Conservation (phyloP, 768 basidiomycete species). For the Suillus cothurnatus region DNA sequence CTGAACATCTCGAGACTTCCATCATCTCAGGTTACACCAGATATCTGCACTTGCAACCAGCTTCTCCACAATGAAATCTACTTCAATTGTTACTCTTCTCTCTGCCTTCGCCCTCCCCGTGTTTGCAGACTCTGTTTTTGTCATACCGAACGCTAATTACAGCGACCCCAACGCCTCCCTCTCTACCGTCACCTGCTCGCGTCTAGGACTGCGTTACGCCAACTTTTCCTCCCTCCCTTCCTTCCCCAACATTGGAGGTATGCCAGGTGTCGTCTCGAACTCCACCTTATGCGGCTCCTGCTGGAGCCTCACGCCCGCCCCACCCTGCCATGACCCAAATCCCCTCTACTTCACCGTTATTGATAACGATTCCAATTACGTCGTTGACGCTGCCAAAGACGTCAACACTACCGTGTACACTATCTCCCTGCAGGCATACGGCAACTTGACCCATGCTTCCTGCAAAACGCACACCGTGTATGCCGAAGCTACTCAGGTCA, state of each 20-base stretch:
- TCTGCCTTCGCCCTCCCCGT: slow-evolving; percentile 6
- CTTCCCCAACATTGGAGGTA: slow-evolving; percentile 10
- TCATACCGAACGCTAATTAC: slow-evolving; percentile 5
- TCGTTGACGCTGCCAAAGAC: neutral
- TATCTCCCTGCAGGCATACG: slow-evolving; percentile 2
- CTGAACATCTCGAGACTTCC: neutral
- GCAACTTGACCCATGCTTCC: neutral
- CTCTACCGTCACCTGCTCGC: slow-evolving; percentile 20
- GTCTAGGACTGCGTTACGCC: slow-evolving; percentile 13
- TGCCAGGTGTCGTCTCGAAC: slow-evolving; percentile 7
- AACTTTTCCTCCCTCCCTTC: slow-evolving; percentile 16
- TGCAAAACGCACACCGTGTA: neutral
- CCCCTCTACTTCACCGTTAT: slow-evolving; percentile 5
- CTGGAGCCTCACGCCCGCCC: slow-evolving; percentile 3
- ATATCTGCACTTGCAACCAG: neutral
- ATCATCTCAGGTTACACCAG: neutral
- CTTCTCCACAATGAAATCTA: slow-evolving; percentile 8
- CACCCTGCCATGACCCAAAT: neutral
- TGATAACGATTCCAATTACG: slow-evolving; percentile 25
- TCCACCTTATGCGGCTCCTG: slow-evolving; percentile 10
- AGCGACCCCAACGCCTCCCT: slow-evolving; percentile 10
- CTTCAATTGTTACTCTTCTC: slow-evolving; percentile 5
- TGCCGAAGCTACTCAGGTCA: slow-evolving; percentile 7
- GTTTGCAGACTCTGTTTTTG: neutral
- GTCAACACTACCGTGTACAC: neutral